Conservation (phyloP, 2,329 filamentous ascomycete species). For the Ascochyta clinopodiicola region DNA sequence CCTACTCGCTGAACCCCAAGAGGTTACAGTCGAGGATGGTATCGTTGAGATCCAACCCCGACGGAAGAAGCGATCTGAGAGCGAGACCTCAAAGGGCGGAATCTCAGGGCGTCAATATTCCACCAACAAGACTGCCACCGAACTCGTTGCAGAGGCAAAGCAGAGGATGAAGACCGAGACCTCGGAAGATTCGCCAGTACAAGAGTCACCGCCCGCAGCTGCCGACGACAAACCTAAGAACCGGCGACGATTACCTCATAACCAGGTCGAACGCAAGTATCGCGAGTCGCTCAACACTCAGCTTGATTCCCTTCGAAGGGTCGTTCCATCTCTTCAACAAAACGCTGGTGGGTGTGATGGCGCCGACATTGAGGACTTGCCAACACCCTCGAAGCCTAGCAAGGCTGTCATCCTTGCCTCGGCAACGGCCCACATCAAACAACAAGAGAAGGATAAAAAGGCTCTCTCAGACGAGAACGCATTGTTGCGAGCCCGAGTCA, state of each 20-base stretch:
- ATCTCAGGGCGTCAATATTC: conserved; percentile 40
- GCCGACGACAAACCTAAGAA: conserved; percentile 42
- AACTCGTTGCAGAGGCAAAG: conserved; percentile 25
- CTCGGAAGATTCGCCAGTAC: conserved; percentile 34
- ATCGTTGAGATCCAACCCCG: conserved; percentile 47
- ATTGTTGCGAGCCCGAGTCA: conserved; percentile 48
- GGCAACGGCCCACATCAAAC: conserved; percentile 55
- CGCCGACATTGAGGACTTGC: conserved; percentile 53
- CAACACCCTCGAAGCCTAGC: conserved; percentile 50
- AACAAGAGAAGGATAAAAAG: conserved; percentile 53
- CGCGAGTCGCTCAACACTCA: conserved; percentile 56
- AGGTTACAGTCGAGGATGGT: conserved; percentile 44
- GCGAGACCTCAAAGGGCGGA: conserved; percentile 37
- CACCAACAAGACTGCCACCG: conserved; percentile 22
- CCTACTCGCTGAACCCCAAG: conserved; percentile 38
- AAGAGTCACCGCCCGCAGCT: conserved; percentile 30
- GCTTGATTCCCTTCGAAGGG: conserved; percentile 50
- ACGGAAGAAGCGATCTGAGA: conserved; percentile 47
- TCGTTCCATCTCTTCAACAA: conserved; percentile 51
- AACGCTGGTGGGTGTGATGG: conserved; percentile 43
- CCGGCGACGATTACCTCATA: conserved; percentile 50
- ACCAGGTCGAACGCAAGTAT: conserved; percentile 56
- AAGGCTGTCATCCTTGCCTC: conserved; percentile 57
- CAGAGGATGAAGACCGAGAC: conserved; percentile 43
- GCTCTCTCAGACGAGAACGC: conserved; percentile 49